A percentile compares a stretch with the other conserved stretches of the same genome.
Evolutionary conservation across 345 rosid genomes (phyloP).

Genomic region (Zanthoxylum bungeanum): DNA sequence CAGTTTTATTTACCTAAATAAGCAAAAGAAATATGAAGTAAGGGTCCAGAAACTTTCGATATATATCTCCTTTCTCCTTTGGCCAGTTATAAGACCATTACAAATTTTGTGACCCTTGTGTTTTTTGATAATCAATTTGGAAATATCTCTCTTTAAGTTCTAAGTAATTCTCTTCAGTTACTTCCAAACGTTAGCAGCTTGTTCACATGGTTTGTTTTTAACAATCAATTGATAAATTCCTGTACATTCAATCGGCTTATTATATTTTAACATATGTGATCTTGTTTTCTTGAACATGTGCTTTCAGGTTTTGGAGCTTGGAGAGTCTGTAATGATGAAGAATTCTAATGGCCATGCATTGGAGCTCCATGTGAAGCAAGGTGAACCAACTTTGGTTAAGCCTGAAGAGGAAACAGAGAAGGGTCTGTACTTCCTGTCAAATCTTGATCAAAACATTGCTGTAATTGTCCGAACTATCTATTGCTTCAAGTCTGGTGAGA

Average conservation of each 20-base stretch:
- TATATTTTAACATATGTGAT: neutral
- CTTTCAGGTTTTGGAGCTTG: conserved; percentile 45
- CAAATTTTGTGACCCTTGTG: neutral
- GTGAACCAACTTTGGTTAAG: conserved; percentile 49
- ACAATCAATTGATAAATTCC: conserved; percentile 1
- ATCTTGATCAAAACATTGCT: conserved; percentile 88
- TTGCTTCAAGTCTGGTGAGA: conserved; percentile 67
- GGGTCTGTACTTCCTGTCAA: conserved; percentile 82
- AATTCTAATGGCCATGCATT: conserved; percentile 39
- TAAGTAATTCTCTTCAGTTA: neutral
- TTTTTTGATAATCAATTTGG: neutral
- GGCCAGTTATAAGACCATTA: neutral
- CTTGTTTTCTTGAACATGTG: conserved; percentile 51
- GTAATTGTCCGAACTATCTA: conserved; percentile 77
- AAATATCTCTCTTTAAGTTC: neutral
- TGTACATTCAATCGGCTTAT: neutral
- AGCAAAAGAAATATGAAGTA: neutral
- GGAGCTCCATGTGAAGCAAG: conserved; percentile 52
- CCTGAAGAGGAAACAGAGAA: conserved; percentile 71
- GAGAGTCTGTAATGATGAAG: conserved; percentile 55
- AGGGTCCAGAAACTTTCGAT: conserved; percentile 6
- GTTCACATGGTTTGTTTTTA: conserved; percentile 14
- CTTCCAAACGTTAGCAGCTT: neutral
- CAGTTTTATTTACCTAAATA: conserved; percentile 13
- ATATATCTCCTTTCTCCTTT: conserved; percentile 14